Evolutionary conservation across 208 protist genomes (phyloP).

Genomic region (Wallacemonas sp.): DNA sequence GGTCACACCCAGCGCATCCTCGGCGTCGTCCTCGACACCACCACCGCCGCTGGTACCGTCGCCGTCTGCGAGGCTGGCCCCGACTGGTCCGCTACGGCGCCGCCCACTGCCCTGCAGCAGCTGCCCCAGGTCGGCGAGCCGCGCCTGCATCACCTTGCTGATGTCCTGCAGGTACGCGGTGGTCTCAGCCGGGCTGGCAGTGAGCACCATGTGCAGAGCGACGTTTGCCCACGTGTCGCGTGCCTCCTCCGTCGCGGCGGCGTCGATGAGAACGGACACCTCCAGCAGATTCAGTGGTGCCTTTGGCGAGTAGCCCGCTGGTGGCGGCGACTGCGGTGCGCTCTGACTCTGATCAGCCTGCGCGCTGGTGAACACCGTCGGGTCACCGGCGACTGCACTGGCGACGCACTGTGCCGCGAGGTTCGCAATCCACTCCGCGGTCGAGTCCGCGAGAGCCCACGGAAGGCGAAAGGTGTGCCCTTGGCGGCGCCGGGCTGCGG

Average conservation of each 20-base stretch:
- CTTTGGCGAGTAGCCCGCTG: neutral
- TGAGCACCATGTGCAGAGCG: constrained; percentile 22
- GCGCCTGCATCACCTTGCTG: constrained; percentile 15
- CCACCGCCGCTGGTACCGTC: constrained; percentile 9
- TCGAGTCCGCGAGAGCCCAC: constrained; percentile 3
- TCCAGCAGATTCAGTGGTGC: constrained; percentile 21
- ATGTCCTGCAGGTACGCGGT: constrained; percentile 9
- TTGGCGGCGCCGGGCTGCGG: constrained; percentile 10
- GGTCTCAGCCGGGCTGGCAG: constrained; percentile 6
- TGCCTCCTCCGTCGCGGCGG: constrained; percentile 25
- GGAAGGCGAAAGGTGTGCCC: constrained; percentile 9
- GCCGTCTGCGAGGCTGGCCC: neutral
- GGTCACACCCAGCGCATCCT: constrained; percentile 17
- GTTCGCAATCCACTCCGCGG: constrained; percentile 2
- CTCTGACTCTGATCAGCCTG: too few relatives aligned
- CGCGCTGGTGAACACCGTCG: too few relatives aligned
- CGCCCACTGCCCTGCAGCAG: constrained; percentile 17
- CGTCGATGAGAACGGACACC: constrained; percentile 39
- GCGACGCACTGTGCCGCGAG: constrained; percentile 5
- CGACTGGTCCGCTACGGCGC: neutral
- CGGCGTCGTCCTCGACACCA: constrained; percentile 5
- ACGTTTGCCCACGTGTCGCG: constrained; percentile 36
- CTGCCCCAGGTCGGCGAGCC: constrained; percentile 20
- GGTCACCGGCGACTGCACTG: too few relatives aligned
- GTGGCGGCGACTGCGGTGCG: neutral